A percentile compares a stretch with the other conserved stretches of the same genome.
Evolutionary conservation across 768 basidiomycete genomes (phyloP).

Genomic region (Russula olivacea): DNA sequence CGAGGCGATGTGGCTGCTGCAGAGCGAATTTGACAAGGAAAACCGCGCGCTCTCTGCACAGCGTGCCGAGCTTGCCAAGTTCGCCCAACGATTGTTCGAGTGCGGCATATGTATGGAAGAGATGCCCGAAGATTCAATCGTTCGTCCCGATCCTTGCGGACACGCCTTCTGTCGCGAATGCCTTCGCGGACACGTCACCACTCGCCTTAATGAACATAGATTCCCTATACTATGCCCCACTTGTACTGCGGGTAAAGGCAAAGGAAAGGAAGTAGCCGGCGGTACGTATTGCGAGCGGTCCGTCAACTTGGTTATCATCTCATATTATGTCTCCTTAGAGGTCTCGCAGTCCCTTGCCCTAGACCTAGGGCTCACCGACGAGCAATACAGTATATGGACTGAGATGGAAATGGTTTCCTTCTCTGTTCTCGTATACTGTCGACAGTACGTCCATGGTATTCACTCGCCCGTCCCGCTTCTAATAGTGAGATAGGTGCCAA

Average conservation of each 20-base stretch:
- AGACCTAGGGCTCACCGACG: conserved; percentile 41
- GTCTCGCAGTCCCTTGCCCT: conserved; percentile 39
- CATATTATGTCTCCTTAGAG: conserved; percentile 27
- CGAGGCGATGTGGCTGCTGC: too few relatives aligned
- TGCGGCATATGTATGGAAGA: conserved; percentile 45
- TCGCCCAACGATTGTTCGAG: conserved; percentile 36
- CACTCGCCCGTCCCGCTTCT: neutral
- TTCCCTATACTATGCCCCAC: conserved; percentile 60
- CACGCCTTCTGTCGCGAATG: conserved; percentile 55
- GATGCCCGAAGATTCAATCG: conserved; percentile 38
- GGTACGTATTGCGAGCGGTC: conserved; percentile 29
- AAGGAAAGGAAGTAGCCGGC: conserved; percentile 27
- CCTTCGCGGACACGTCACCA: conserved; percentile 37
- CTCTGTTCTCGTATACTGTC: conserved; percentile 45
- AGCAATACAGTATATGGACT: conserved; percentile 37
- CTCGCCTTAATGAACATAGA: conserved; percentile 46
- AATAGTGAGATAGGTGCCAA: conserved; percentile 20
- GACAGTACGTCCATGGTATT: conserved; percentile 33
- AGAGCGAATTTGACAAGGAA: too few relatives aligned
- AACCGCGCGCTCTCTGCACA: conserved; percentile 27
- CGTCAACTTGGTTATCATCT: neutral
- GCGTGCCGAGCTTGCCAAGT: conserved; percentile 29
- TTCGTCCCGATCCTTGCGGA: conserved; percentile 40
- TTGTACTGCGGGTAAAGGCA: conserved; percentile 37
- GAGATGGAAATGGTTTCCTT: conserved; percentile 44